Evolutionary conservation across 2,329 filamentous ascomycete species (phyloP), one percentile per base, ranked within the genome.

Genomic region (Leptoxyphium fumago): DNA sequence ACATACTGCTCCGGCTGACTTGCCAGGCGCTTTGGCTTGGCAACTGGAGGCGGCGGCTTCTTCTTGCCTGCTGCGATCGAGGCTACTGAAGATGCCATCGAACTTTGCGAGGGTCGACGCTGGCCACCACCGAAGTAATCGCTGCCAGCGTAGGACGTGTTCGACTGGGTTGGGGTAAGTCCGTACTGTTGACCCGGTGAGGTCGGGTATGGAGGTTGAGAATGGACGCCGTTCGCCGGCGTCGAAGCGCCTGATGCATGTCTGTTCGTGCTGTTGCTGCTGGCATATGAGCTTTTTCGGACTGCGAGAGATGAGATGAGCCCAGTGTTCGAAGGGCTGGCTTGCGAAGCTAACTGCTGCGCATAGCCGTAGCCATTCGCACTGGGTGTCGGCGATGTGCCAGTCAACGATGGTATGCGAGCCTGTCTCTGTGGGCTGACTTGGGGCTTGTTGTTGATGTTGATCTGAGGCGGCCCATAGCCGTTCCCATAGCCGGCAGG

Each of bases 41-140:
- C 13, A 14, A 75, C 74, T 0, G 82, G 81, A 0, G 84, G 84
- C 0, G 83, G 83, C 0, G 83, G 82, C 1, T 78, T 79, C 62
- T 82, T 83, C 65, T 82, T 84, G 29, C 48, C 44, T 10, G 48
- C 46, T 14, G 39, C 42, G 39, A 58, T 46, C 5, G 56, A 65
- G 41, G 42, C 56, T 26, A 62, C 52, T 6, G 64, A 64, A 29
- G 45, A 65, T 46, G 50, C 52, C 45, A 58, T 29, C 29, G 28
- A 45, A 40, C 10, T 29, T 15, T 36, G 32, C 13, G 32, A 36
- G 9, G 32, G 32, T 15, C 32, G 3, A 9, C 32, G 32, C 40
- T 39, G 52, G 60, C 62, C 63, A 58, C 60, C 48, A 58, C 50
- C 52, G 61, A 66, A 68, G 63, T 63, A 74, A 56, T 61, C 67